Percentiles rank a stretch among this genome's conserved stretches.
These are phyloP conservation scores for Limonium bicolor DNA, from an alignment of 148 eudicot genomes.

Conservation along the genomic window DNA sequence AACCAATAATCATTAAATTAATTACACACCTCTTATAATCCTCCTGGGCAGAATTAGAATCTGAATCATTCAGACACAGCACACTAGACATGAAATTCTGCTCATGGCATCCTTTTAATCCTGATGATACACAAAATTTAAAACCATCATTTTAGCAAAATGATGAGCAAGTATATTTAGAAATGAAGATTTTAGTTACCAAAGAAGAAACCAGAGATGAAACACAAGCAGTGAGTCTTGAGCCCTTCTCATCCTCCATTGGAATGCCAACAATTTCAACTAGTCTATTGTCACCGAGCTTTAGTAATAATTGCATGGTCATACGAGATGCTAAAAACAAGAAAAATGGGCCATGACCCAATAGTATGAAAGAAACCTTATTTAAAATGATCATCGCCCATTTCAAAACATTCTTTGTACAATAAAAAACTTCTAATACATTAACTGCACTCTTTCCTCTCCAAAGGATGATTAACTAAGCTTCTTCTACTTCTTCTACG, in stretches of 20 bases:
- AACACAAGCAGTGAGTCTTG: slow-evolving; percentile 94
- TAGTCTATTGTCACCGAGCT: slow-evolving; percentile 77
- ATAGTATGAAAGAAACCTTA: too few species aligned
- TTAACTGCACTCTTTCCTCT: too few species aligned
- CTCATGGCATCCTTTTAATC: slow-evolving; percentile 10
- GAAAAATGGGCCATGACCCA: too few species aligned
- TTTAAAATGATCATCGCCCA: too few species aligned
- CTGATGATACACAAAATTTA: neutral
- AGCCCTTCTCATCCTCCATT: slow-evolving; percentile 71
- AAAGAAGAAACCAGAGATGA: slow-evolving; percentile 72
- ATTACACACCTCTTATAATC: slow-evolving; percentile 25
- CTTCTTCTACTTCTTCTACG: too few species aligned
- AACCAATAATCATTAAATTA: too few species aligned
- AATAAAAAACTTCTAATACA: too few species aligned
- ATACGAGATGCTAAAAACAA: slow-evolving; percentile 3
- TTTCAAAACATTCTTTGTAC: too few species aligned
- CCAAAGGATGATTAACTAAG: too few species aligned
- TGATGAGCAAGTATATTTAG: too few species aligned
- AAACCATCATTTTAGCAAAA: slow-evolving; percentile 4
- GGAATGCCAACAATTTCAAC: slow-evolving; percentile 99
- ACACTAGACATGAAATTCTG: slow-evolving; percentile 45
- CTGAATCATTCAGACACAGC: slow-evolving; percentile 38
- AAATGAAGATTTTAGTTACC: neutral
- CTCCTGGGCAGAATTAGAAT: too few species aligned
- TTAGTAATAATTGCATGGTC: slow-evolving; percentile 49